Base-by-base conservation (phyloP, 2,329 filamentous ascomycete species). In the Neobulgaria alba region DNA sequence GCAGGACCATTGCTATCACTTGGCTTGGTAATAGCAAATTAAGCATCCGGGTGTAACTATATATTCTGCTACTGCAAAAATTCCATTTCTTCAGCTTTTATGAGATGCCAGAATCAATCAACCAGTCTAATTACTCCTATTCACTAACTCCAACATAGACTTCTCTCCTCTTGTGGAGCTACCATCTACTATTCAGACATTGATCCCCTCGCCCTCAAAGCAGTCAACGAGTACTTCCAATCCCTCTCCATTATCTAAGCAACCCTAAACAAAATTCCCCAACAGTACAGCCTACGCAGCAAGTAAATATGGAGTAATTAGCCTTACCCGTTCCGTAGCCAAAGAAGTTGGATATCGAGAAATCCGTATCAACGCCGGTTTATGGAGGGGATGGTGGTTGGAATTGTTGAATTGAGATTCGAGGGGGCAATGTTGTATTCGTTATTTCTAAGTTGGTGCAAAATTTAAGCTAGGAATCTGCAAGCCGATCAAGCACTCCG, bases 1-100 rank as follows among this genome's bases (percentile, higher is more conserved):
- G 61, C 43, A 70, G 72, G 43, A 78, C 75, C 4, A 84, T 26
- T 12, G 23, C 23, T 26, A 26, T 26, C 23, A 26, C 23, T 26
- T 7, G 23, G 23, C 12, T 12, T 26, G 23, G 23, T 12, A 26
- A 26, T 12, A 12, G 23, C 23, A 12, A 26, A 26, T 7, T 26
- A 12, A 26, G 23, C n/a, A n/a, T n/a, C n/a, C n/a, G n/a, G n/a
- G n/a, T n/a, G n/a, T n/a, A n/a, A n/a, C n/a, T n/a, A n/a, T n/a
- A n/a, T n/a, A n/a, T n/a, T n/a, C n/a, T n/a, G n/a, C n/a, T n/a
- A n/a, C n/a, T n/a, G n/a, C n/a, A n/a, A n/a, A n/a, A n/a, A n/a
- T n/a, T n/a, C n/a, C n/a, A n/a, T n/a, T n/a, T n/a, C n/a, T n/a
- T n/a, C n/a, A n/a, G n/a, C n/a, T n/a, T n/a, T n/a, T n/a, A n/a